Conservation (phyloP, 768 basidiomycete genomes). For the Lactarius psammicola region DNA sequence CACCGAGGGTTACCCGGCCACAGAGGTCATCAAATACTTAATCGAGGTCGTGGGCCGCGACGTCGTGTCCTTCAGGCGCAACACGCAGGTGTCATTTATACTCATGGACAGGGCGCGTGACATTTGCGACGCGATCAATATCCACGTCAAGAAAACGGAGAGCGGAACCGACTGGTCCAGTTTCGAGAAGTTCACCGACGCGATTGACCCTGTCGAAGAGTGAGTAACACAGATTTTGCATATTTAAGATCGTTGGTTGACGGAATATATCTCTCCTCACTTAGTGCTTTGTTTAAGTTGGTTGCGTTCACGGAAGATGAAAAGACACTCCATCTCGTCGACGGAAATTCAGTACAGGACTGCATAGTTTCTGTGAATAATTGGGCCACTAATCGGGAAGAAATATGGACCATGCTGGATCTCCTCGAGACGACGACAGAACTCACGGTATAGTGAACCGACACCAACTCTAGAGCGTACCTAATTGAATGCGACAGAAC, state of each 20-base stretch:
- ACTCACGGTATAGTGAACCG: slow-evolving; percentile 4
- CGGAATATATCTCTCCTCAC: not conserved
- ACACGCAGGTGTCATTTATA: slow-evolving; percentile 28
- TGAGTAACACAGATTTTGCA: not conserved
- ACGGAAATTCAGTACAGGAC: slow-evolving; percentile 12
- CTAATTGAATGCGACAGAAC: slow-evolving; percentile 1
- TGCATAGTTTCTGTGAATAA: slow-evolving; percentile 10
- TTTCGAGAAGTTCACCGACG: slow-evolving; percentile 26
- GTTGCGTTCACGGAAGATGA: slow-evolving; percentile 20
- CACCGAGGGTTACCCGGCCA: slow-evolving; percentile 21
- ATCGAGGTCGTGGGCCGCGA: slow-evolving; percentile 23
- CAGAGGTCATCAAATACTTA: slow-evolving; percentile 27
- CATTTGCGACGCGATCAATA: slow-evolving; percentile 28
- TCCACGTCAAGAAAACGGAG: slow-evolving; percentile 22
- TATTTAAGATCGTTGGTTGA: not conserved
- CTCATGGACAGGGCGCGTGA: slow-evolving; percentile 28
- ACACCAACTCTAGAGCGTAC: not conserved
- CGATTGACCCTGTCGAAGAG: slow-evolving; percentile 31
- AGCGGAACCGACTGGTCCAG: slow-evolving; percentile 22
- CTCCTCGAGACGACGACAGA: slow-evolving; percentile 14
- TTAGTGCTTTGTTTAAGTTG: slow-evolving; percentile 18
- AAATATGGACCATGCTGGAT: slow-evolving; percentile 10
- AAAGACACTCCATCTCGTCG: slow-evolving; percentile 8
- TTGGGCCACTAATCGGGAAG: slow-evolving; percentile 22
- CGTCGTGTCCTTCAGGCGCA: slow-evolving; percentile 25